Base-by-base conservation (phyloP, 2,329 filamentous ascomycete species). In the Microcyclospora pomicola region DNA sequence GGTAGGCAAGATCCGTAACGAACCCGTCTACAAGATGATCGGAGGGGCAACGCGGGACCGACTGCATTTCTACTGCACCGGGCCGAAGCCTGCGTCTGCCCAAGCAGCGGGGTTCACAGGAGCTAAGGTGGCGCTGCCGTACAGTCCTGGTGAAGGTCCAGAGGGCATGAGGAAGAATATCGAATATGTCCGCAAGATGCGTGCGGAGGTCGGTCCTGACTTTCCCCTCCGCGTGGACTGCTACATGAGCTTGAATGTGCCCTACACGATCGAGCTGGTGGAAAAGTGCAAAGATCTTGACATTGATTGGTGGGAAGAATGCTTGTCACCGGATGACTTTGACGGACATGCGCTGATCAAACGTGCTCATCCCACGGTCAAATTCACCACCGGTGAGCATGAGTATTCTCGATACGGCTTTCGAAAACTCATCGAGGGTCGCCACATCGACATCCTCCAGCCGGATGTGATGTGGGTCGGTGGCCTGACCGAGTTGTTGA, bases 301-400 rank as follows among this genome's bases (percentile, higher is more conserved):
- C 60, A 87, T 95, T 59, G 86, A 94, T 67, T 95, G 87, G 87
- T 94, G 85, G 85, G 87, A 95, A 66, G 87, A 95, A 67, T 92
- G 85, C 47, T 67, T 95, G 45, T 82, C 79, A 24, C 87, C 87
- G 9, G 87, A 95, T 60, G 87, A 95, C 65, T 84, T 82, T 34
- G 87, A 94, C 52, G 87, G 87, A 40, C 92, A 92, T 53, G 81
- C 77, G 47, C 76, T 85, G 58, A 77, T 95, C 65, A 95, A 95
- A 71, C 77, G 80, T 35, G 87, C 87, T 1, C 86, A 94, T 57
- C 87, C 87, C 1, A 80, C 79, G 2, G 69, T 88, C 62, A 93
- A 92, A 62, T 95, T 95, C 67, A 95, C 87, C 13, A 94, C 87
- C 1, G 87, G 87, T 47, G 87, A 95, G 67, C 87, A 95, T 64